phyloP scores from a whole-genome alignment of 1,284 basidiomycete genomes.

The Ceratorhiza oryzae-sativae region DNA sequence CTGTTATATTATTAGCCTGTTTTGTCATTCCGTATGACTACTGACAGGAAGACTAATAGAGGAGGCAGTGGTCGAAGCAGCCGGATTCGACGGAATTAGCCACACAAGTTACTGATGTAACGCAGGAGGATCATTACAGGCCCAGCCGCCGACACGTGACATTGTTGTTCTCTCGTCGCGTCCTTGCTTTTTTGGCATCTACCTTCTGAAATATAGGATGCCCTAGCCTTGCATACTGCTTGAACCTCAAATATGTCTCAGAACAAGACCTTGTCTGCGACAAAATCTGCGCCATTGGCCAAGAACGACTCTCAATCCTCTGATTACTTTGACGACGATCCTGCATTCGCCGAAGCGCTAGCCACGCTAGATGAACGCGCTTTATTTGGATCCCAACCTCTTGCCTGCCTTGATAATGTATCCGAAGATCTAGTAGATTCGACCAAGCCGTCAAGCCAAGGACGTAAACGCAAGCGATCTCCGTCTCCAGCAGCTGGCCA shows the following conservation, averaged over 20 bases:
- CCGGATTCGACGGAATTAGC: too few relatives aligned
- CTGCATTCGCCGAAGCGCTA: conserved; percentile 18
- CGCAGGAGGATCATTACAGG: background rate
- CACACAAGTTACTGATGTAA: background rate
- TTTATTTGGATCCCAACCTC: conserved; percentile 33
- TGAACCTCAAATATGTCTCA: conserved; percentile 5
- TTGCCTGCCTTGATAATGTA: conserved; percentile 25
- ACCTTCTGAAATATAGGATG: background rate
- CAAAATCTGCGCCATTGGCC: background rate
- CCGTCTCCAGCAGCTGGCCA: background rate
- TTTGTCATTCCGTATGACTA: too few relatives aligned
- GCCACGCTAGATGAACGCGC: conserved; percentile 19
- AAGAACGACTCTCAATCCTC: conserved; percentile 22
- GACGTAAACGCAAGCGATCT: conserved; percentile 29
- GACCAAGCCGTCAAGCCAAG: conserved; percentile 12
- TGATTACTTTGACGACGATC: conserved; percentile 38
- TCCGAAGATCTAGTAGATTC: background rate
- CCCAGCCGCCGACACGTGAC: conserved; percentile 9
- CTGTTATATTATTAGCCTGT: too few relatives aligned
- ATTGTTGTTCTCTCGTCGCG: conserved; percentile 12
- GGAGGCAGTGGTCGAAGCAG: too few relatives aligned
- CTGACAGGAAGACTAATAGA: too few relatives aligned
- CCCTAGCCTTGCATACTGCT: background rate
- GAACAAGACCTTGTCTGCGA: too few relatives aligned
- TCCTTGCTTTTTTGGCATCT: background rate